Base-by-base conservation (phyloP, 805 yeast genomes). In the Kodamaea neixiangensis region DNA sequence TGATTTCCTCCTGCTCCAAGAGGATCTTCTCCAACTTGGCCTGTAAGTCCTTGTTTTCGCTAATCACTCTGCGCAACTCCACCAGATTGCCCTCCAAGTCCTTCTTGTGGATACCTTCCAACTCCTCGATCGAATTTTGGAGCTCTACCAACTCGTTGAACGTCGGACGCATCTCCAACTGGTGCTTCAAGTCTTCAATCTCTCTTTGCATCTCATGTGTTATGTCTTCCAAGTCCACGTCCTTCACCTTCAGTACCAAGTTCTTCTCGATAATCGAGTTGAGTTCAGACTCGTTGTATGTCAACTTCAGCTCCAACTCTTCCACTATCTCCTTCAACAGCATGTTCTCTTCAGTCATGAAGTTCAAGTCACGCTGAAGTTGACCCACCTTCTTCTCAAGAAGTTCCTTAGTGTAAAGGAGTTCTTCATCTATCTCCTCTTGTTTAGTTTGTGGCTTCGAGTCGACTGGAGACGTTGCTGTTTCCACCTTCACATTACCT, bases 91-190 rank as follows among this genome's bases (percentile, higher is more conserved):
- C 52, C 48, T 58, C 45, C 56, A 69, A 39, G 64, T 70, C 75
- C 20, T 58, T 57, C 46, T 69, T 68, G 48, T 76, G 77, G 29
- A 72, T 57, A 7, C 64, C 52, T 19, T 76, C 78, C 46, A 77
- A 59, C 51, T 76, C 78, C 39, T 77, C 76, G 47, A 73, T 56
- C 6, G 73, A 60, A n/a, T 62, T 64, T 54, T 77, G 78, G 5
- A 78, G 63, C 47, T 77, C 79, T 6, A 71, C 64, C 17, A 76
- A 54, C 55, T 77, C 79, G 10, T 70, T 72, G 34, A 68, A 60
- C 0, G 77, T 64, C 1, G 81, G 81, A 48, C 80, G 60, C 46
- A 63, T 55, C 9, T 65, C 67, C 3, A 74, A 60, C 53, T 73
- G 69, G 40, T 63, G 62, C 40, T 60, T 57, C 41, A 74, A 56